Evolutionary conservation across 116 monocot species (phyloP).

Genomic region (Thalassia testudinum): DNA sequence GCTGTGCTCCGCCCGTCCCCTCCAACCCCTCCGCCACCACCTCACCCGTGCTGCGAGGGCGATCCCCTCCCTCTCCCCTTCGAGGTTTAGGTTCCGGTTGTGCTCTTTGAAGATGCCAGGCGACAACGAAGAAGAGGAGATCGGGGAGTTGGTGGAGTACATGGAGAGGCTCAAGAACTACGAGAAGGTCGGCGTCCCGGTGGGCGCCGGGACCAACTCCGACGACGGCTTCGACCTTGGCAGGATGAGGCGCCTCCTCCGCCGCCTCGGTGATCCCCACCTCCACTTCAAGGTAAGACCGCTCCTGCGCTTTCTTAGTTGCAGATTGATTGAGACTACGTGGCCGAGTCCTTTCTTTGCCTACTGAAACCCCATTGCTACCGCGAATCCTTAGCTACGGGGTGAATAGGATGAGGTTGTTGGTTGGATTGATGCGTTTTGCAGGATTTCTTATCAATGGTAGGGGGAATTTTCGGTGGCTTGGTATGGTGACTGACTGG

Average conservation of each 20-base stretch:
- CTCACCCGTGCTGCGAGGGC: not conserved
- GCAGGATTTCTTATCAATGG: no score
- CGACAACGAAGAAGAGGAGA: conserved; percentile 30
- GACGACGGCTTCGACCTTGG: conserved; percentile 91
- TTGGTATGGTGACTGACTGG: no score
- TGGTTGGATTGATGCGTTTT: no score
- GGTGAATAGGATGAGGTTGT: no score
- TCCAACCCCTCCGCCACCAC: not conserved
- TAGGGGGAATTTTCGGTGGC: no score
- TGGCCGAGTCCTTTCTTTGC: no score
- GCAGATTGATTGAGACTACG: no score
- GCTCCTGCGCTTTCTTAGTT: no score
- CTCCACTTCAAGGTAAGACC: conserved; percentile 40
- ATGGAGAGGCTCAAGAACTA: conserved; percentile 84
- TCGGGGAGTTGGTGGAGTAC: conserved; percentile 56
- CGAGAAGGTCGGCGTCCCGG: conserved; percentile 63
- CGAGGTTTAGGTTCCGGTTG: not conserved
- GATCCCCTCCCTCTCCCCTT: not conserved
- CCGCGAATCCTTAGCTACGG: no score
- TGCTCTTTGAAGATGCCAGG: conserved; percentile 8
- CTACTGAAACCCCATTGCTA: no score
- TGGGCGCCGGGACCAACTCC: conserved; percentile 64
- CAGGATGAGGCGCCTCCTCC: conserved; percentile 59
- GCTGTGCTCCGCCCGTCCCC: not conserved
- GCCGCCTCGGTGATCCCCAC: conserved; percentile 68